Percentiles rank a stretch among this genome's conserved stretches.
phyloP scores from a whole-genome alignment of 2,329 filamentous ascomycete species.

The Cordyceps fumosorosea region DNA sequence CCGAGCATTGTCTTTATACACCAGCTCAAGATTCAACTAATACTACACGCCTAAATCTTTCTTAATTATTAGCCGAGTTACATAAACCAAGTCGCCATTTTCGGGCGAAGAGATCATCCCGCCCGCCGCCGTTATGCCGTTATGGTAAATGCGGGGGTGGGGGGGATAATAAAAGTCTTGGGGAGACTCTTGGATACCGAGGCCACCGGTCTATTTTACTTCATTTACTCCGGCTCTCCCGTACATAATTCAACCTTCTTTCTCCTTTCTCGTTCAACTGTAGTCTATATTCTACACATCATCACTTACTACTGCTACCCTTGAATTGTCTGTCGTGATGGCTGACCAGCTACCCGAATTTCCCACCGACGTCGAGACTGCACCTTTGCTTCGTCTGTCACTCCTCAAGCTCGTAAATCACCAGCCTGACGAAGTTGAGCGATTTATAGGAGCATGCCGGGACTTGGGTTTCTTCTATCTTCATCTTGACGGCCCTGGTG shows the following conservation, averaged over 20 bases:
- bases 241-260: not conserved
- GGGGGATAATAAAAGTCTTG: too few species aligned
- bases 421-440: not conserved
- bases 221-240: not conserved
- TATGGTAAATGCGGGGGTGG: not conserved
- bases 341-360: not conserved
- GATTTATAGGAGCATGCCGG: not conserved
- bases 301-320: not conserved
- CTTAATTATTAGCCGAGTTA: too few species aligned
- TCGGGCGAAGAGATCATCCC: too few species aligned
- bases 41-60: too few species aligned
- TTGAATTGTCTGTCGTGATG: not conserved
- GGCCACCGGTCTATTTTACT: not conserved
- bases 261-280: slow-evolving; percentile 4
- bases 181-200: not conserved
- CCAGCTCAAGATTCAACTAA: too few species aligned
- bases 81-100: too few species aligned
- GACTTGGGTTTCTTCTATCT: slow-evolving; percentile 12
- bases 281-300: not conserved
- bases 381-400: slow-evolving; percentile 5
- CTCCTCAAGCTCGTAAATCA: not conserved
- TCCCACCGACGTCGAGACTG: slow-evolving; percentile 5
- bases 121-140: not conserved
- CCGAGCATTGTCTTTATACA: too few species aligned
- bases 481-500: not conserved